Evolutionary conservation across 83 land plant genomes (phyloP).

Genomic region (Larix sibirica): DNA sequence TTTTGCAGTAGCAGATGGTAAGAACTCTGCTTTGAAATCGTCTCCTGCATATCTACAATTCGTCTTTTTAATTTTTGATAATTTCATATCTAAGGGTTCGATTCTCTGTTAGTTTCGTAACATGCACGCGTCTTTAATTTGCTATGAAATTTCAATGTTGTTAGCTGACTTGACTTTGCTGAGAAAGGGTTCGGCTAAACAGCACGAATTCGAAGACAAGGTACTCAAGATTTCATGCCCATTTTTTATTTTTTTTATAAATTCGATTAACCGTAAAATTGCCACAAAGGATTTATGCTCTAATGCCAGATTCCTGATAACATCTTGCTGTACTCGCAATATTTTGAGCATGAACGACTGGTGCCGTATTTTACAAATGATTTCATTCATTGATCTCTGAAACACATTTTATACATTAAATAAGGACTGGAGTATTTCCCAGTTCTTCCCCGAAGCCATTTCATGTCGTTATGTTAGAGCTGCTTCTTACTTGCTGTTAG

Average conservation of each 20-base stretch:
- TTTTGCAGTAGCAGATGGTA: slow-evolving; percentile 5
- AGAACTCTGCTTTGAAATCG: background rate
- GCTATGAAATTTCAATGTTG: background rate
- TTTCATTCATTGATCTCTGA: too few relatives aligned
- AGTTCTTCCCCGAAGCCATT: too few relatives aligned
- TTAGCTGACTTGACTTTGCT: slow-evolving; percentile 63
- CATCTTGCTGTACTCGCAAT: background rate
- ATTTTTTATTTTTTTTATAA: background rate
- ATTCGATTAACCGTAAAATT: background rate
- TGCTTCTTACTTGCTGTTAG: too few relatives aligned
- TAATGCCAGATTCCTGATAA: background rate
- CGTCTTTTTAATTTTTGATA: background rate
- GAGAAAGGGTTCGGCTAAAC: slow-evolving; percentile 41
- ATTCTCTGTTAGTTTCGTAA: background rate
- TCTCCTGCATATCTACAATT: background rate
- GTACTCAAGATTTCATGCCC: slow-evolving; percentile 16
- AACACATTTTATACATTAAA: too few relatives aligned
- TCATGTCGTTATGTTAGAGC: too few relatives aligned
- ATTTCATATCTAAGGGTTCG: background rate
- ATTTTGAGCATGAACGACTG: background rate
- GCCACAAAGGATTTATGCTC: background rate
- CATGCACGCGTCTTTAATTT: background rate
- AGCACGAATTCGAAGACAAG: slow-evolving; percentile 72
- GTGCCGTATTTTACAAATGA: too few relatives aligned
- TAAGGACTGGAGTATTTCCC: too few relatives aligned